Evolutionary conservation across 768 basidiomycete genomes (phyloP), one percentile per base, ranked within the genome.

Genomic region (Collybia mongolica): DNA sequence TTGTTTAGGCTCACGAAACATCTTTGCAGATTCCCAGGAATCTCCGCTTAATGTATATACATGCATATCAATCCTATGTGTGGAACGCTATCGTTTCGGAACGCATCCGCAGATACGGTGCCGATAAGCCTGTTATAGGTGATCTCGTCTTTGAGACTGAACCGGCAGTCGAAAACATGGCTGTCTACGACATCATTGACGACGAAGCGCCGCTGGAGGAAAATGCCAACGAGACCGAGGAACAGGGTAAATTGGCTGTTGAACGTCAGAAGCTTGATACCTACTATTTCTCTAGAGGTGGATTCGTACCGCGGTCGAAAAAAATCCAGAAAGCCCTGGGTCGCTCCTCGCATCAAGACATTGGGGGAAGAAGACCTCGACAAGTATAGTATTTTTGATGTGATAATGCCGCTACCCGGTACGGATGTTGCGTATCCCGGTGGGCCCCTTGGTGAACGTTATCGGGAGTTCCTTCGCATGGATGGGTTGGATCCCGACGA

Each of bases 21-120:
- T 39, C 19, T 15, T 24, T 39, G 1, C 57, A 98, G 96, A 98
- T 99, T 57, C 97, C 97, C 12, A 81, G 88, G 49, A 98, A 96
- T 62, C 80, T 99, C 52, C 82, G 97, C 44, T 72, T 97, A 56
- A 98, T 99, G 91, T 99, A 98, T 65, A 85, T 98, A 48, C 97
- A 99, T 67, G 95, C 95, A 24, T 99, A 98, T 65, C 97, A 99
- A 66, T 95, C 92, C 14, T 99, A 98, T 60, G 86, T 98, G 28
- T 99, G 96, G 96, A 99, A 99, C 68, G 85, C 93, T 41, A 86
- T 98, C 49, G 92, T 95, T 36, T 98, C 95, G 2, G 93, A 98
- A 68, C 88, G 97, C 11, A 85, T 98, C 60, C 84, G 82, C 52
- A 75, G 77, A 42, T 85, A 84, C 59, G 93, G 95, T 24, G 71